These are phyloP conservation scores for Chamaecyparis obtusa DNA, from an alignment of 75 land plant genomes.

Conservation along the genomic window DNA sequence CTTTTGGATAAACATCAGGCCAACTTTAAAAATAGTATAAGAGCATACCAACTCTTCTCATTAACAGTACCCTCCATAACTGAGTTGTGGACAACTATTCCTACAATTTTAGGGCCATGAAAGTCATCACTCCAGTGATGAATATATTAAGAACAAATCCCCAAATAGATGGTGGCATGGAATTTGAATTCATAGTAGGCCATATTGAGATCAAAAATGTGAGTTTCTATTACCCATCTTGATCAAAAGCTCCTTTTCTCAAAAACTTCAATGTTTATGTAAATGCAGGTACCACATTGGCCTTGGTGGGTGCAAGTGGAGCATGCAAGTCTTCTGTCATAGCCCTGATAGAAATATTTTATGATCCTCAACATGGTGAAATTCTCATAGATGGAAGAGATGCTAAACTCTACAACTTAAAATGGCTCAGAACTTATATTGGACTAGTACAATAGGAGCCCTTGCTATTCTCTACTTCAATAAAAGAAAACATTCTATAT, in stretches of 20 bases:
- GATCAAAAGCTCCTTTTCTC: slow-evolving; percentile 39
- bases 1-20: slow-evolving; percentile 38
- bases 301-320: slow-evolving; percentile 62
- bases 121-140: slow-evolving; percentile 37
- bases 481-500: slow-evolving; percentile 82
- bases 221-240: slow-evolving; percentile 59
- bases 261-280: slow-evolving; percentile 35
- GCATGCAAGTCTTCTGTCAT: slow-evolving; percentile 55
- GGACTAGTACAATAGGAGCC: slow-evolving; percentile 97
- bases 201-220: slow-evolving; percentile 42
- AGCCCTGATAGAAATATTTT: slow-evolving; percentile 40
- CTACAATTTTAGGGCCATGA: slow-evolving; percentile 35
- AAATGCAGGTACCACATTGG: slow-evolving; percentile 44
- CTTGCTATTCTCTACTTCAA: slow-evolving; percentile 84
- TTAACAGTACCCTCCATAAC: slow-evolving; percentile 52
- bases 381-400: slow-evolving; percentile 54
- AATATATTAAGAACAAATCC: slow-evolving; percentile 38
- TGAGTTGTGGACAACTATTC: slow-evolving; percentile 46
- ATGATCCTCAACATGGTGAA: slow-evolving; percentile 65
- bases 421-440: slow-evolving; percentile 89
- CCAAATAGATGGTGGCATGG: slow-evolving; percentile 23
- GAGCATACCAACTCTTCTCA: slow-evolving; percentile 46
- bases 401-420: slow-evolving; percentile 53
- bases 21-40: slow-evolving; percentile 36
- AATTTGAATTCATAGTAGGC: slow-evolving; percentile 23